Evolutionary conservation across 2,329 filamentous ascomycete species (phyloP).

Genomic region (Monascus ruber): DNA sequence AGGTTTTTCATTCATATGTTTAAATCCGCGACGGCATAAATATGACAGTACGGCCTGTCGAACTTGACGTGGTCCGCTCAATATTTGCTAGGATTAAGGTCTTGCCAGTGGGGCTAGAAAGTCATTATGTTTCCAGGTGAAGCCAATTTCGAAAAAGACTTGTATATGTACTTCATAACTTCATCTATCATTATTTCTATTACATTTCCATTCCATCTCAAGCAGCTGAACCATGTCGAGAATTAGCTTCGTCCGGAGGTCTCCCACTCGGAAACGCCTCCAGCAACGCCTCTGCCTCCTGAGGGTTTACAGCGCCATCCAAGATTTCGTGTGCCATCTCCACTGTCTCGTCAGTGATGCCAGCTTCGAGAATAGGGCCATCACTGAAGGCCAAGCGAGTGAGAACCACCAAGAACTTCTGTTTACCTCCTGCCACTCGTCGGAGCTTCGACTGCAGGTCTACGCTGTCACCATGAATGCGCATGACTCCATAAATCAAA

Average conservation of each 20-base stretch:
- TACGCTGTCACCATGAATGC: conserved; percentile 48
- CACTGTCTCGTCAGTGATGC: conserved; percentile 64
- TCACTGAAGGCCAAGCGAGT: conserved; percentile 80
- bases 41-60: no score
- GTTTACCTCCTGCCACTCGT: conserved; percentile 58
- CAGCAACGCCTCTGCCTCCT: conserved; percentile 55
- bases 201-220: no score
- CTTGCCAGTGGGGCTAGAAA: no score
- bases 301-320: conserved; percentile 68
- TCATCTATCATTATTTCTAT: no score
- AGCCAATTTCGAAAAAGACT: no score
- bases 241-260: conserved; percentile 9
- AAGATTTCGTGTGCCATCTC: conserved; percentile 73
- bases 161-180: no score
- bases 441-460: conserved; percentile 63
- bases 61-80: no score
- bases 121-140: no score
- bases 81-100: no score
- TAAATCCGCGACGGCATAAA: no score
- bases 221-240: no score
- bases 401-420: conserved; percentile 71
- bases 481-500: conserved; percentile 50
- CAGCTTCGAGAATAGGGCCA: conserved; percentile 62
- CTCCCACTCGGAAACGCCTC: conserved; percentile 33
- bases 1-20: no score